Evolutionary conservation across 495 filamentous ascomycete species (phyloP), one percentile per base, ranked within the genome.

Genomic region (Xylaria sp.): DNA sequence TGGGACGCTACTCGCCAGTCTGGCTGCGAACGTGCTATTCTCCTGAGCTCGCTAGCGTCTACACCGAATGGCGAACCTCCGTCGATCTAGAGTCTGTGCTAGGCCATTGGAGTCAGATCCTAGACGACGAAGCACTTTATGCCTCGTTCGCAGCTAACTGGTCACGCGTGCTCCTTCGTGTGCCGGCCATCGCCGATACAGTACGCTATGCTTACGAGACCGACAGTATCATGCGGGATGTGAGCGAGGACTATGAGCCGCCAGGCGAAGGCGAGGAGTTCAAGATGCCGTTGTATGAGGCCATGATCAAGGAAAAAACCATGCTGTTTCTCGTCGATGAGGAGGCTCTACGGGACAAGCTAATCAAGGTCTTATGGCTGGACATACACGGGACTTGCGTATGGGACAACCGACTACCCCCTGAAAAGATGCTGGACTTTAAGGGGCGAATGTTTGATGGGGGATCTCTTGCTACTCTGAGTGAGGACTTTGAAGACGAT

Each of bases 301-400:
- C 37, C 44, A 67, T 52, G 64, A 9, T 52, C n/a, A 67, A 33
- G 43, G 64, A 46, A 43, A 67, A 12, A 53, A 52, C 64, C 1
- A 48, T 52, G 19, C 5, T 67, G 6, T 67, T 52, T 19, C 44
- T 67, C n/a, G n/a, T 67, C 6, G 64, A 67, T 43, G 64, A 67
- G 24, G 64, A 52, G 21, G 64, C 64, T 8, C 44, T 67, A 26
- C 46, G 64, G 26, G 44, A 31, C 15, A 19, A 53, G 14, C 19
- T 67, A 5, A 37, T 67, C 64, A 67, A 67, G 40, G 52, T 67
- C 64, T 35, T 67, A 24, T 67, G 64, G 64, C 26, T 67, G 43
- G 37, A 67, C 44, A 33, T 33, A 33, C 52, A 52, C 29, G 64
- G 64, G 6, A 35, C 29, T 48, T 67, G 64, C 44, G 35, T 67